Conservation (phyloP, 2,329 filamentous ascomycete genomes). For the Neofusicoccum sp. region DNA sequence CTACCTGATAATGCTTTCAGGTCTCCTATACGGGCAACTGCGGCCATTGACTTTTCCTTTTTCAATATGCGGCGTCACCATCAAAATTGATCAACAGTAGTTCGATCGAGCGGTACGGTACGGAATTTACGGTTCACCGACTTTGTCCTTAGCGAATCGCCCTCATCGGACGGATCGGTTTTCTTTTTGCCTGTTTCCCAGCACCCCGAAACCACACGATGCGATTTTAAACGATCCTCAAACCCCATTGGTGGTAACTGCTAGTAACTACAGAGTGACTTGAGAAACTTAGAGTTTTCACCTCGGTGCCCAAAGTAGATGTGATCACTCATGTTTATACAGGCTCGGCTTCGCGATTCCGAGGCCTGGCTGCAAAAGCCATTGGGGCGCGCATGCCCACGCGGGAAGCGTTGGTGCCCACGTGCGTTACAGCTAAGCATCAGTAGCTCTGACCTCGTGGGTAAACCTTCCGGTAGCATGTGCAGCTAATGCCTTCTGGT, state of each 20-base stretch:
- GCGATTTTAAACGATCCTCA: conserved; percentile 11
- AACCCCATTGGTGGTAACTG: conserved; percentile 6
- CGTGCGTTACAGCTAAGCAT: neutral
- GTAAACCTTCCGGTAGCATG: neutral
- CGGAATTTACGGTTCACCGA: conserved; percentile 17
- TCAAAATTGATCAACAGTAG: conserved; percentile 17
- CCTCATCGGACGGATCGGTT: conserved; percentile 9
- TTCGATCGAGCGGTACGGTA: conserved; percentile 17
- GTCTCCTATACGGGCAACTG: conserved; percentile 8
- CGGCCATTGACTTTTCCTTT: conserved; percentile 16
- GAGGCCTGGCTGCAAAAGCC: neutral
- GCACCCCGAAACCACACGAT: neutral
- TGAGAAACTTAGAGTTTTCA: conserved; percentile 1
- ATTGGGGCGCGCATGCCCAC: neutral
- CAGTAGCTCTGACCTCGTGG: neutral
- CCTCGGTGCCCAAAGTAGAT: conserved; percentile 1
- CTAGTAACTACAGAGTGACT: conserved; percentile 16
- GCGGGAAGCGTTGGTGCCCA: neutral
- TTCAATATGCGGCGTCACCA: conserved; percentile 4
- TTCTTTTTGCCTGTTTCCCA: conserved; percentile 10
- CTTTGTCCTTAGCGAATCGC: conserved; percentile 13
- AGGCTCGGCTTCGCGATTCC: conserved; percentile 8
- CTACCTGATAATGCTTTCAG: conserved; percentile 10
- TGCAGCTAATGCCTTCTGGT: neutral
- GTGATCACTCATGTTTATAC: conserved; percentile 14